Evolutionary conservation across 441 rosid species (phyloP), one percentile per base, ranked within the genome.

Genomic region (Mallotus japonicus): DNA sequence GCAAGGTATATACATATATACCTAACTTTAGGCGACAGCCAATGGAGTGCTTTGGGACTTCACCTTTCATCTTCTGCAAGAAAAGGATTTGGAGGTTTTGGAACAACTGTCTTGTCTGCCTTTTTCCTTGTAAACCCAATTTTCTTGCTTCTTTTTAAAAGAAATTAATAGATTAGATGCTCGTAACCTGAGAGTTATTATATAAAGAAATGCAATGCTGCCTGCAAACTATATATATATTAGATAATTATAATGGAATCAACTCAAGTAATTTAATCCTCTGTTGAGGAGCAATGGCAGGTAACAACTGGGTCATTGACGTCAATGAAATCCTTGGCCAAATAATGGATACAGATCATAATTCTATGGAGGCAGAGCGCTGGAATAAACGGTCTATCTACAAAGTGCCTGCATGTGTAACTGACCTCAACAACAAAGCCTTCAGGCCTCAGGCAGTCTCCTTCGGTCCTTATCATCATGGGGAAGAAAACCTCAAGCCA

Each of bases 391-490:
- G 78, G 11, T 83, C 85, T 4, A 83, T 86, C 75, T 84, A 72
- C 78, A 84, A 65, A 69, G 51, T 85, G 4, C 73, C 84, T 0
- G 17, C 76, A 22, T 40, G 68, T 22, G 64, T 80, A 69, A 58
- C 76, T 0, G 81, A 80, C 44, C 77, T 67, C 4, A 85, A 83
- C 75, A 34, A 53, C 60, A 75, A 64, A 46, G 86, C 85, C 46
- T 85, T 73, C 71, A 65, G 0, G 24, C 89, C 86, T 24, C 83
- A 80, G 65, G 67, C 64, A 0, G 85, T 84, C 63, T 85, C 87
- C 20, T 82, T 85, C 7, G 87, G 89, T 8, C 91, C 86, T 46
- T 85, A 65, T 78, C 84, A 81, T 61, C 79, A 84, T 0, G 82
- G 67, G 1, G n/a, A 59, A 20, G 22, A 46, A 28, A 81, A 73